Conservation (phyloP, 805 yeast species). For the Vanderwaltozyma verrucispora region DNA sequence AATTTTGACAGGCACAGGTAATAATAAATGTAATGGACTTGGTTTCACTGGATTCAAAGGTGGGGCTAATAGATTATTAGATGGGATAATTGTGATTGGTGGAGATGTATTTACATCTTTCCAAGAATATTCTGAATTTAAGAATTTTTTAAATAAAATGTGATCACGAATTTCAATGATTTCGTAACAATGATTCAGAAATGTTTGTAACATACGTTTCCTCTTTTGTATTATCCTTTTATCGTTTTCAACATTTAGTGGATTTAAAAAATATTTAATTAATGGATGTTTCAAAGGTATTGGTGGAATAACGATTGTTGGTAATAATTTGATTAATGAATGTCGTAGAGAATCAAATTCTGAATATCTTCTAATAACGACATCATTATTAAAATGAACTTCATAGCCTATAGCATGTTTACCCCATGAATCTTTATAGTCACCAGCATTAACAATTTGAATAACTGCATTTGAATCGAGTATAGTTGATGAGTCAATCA, state of each 20-base stretch:
- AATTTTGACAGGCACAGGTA: constrained; percentile 49
- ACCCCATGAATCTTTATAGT: constrained; percentile 68
- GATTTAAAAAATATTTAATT: constrained; percentile 34
- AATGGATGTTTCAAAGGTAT: constrained; percentile 80
- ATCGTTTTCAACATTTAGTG: constrained; percentile 35
- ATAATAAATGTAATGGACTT: constrained; percentile 46
- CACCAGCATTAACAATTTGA: constrained; percentile 70
- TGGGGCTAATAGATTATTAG: constrained; percentile 45
- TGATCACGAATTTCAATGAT: constrained; percentile 47
- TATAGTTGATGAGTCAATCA: constrained; percentile 8
- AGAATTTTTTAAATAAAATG: constrained; percentile 59
- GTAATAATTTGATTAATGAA: constrained; percentile 59
- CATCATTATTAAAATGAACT: constrained; percentile 46
- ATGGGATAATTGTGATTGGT: constrained; percentile 44
- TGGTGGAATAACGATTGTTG: constrained; percentile 81
- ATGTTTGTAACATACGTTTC: constrained; percentile 62
- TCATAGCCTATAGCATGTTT: constrained; percentile 78
- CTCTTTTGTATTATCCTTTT: constrained; percentile 50
- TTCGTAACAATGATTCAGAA: constrained; percentile 63
- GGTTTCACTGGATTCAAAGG: constrained; percentile 51
- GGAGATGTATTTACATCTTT: constrained; percentile 55
- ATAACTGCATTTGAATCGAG: constrained; percentile 15
- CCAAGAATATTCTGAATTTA: constrained; percentile 84
- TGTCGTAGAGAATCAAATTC: constrained; percentile 82
- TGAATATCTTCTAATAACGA: constrained; percentile 77